Evolutionary conservation across 1,139 yeast genomes (phyloP), one percentile per base, ranked within the genome.

Genomic region (Blastobotrys petasosporus): DNA sequence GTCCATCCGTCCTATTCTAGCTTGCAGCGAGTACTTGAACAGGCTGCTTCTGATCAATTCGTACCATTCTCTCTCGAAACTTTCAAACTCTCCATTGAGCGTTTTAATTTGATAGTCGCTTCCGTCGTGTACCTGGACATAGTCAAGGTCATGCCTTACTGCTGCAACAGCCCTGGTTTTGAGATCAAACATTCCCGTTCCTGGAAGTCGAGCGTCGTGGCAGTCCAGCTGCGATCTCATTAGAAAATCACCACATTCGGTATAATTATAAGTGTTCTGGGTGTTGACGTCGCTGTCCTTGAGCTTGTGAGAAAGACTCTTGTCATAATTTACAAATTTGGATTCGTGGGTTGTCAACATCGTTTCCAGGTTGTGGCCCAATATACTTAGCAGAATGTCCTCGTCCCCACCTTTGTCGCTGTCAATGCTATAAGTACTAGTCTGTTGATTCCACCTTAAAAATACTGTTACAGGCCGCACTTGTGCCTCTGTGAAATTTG

Each of bases 1-100:
- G 64, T 90, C 97, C 98, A 92, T 92, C 57, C 85, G 81, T 1
- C 98, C 98, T 41, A 92, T 85, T 51, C 97, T 73, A 0, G 97
- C 97, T 63, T 92, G 98, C 53, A 90, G 72, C 10, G 86, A 76
- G 60, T 90, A 92, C 64, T 92, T 92, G 56, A 92, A 68, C 66
- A 92, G 66, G 0, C 94, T 83, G 1, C 92, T 77, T 48, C 85
- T 69, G 11, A 84, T 76, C 55, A 92, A 73, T 59, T 92, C 98
- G 51, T 69, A 73, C 61, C 76, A 74, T 58, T 92, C 98, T 31
- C 90, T 70, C 58, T 85, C 87, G 61, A 80, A 85, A 4, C 94
- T 83, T 62, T 87, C 95, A 58, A 68, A 79, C 34, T 67, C 65
- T 0, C 97, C 97, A 33, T 67, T 65, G 9, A 76, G 65, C 54